Base-by-base conservation (phyloP, 2,329 filamentous ascomycete species). In the Epichloe sibirici region DNA sequence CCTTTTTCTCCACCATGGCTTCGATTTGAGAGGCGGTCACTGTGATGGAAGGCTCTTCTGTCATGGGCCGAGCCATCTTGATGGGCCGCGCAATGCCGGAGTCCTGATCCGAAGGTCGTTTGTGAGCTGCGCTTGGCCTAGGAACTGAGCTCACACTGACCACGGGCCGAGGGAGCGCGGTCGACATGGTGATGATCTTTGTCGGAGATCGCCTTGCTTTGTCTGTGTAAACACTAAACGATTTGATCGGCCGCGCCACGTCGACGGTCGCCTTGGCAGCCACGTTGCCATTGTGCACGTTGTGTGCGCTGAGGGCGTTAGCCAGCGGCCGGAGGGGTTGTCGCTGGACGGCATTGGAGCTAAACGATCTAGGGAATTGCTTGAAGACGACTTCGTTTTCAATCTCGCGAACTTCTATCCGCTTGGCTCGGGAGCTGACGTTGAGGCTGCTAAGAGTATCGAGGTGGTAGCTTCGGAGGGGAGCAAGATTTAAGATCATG, bases 401-500 rank as follows among this genome's bases (percentile, higher is more conserved):
- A 53, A 95, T 88, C 67, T 97, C 93, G 49, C 89, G 85, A 11
- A 95, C 86, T 67, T 97, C 91, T 59, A 97, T 96, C 63, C 94
- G 89, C 74, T 96, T 96, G 25, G 91, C 94, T 11, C 91, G 81
- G 49, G 93, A 96, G 62, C 90, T 93, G 63, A 97, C 93, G 64
- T 95, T 96, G 51, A 97, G 73, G 57, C 90, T 95, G 69, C 88
- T 95, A 5, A 96, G 76, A 0, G 91, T 96, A 65, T 97, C 91
- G 40, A 95, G 77, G 63, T 97, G 91, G 65, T 95, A 97, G 60
- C 88, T 90, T 56, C 88, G 82, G n/a, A 94, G 77, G 0, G 93
- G 90, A 0, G 91, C 88, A 3, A 97, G 78, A 63, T 97, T 97
- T 39, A 97, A 75, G 54, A 97, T 93, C 93, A 97, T 97, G 63